Evolutionary conservation across 108 stramenopile species (phyloP), one percentile per base, ranked within the genome.

Genomic region (Bacterosira constricta): DNA sequence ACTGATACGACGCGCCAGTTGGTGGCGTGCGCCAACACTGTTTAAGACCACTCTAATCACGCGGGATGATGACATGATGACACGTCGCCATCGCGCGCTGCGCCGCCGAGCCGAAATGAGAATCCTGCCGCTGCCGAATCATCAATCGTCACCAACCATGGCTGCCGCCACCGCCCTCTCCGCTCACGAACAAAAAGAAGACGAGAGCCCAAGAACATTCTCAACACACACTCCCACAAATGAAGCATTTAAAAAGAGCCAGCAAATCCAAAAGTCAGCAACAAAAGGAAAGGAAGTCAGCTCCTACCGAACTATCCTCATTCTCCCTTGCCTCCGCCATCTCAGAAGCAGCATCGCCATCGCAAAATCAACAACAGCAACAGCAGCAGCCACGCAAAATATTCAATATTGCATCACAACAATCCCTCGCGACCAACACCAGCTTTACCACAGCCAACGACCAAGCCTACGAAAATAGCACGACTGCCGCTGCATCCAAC

Each of bases 381-480:
- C 41, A 46, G 38, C 47, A 52, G 13, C 55, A 57, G 27, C 73
- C 63, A 32, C 71, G 64, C 26, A 75, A 52, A 34, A 51, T 67
- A 21, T 62, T 55, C 35, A 65, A 27, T 38, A 57, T 56, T 35
- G 42, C 56, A 25, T 63, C 60, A 6, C 77, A 63, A 23, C 69
- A 64, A 45, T 67, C 66, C 20, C 37, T 78, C 0, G 77, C 69
- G 17, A 70, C 77, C 25, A 65, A 65, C 31, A 45, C 62, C 3
- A 78, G 77, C 25, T 78, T 63, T 41, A 52, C 54, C 57, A 78
- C 77, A 9, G 69, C 77, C 30, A 46, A 68, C 61, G 67, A 77
- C 0, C 30, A 39, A 57, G 58, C 46, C 20, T 46, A 62, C 61
- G 30, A 55, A 10, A 26, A 52, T 1, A 52, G 26, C 27, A 49